These are phyloP conservation scores for Lactarius indigo DNA, from an alignment of 768 basidiomycete genomes.

Conservation along the genomic window DNA sequence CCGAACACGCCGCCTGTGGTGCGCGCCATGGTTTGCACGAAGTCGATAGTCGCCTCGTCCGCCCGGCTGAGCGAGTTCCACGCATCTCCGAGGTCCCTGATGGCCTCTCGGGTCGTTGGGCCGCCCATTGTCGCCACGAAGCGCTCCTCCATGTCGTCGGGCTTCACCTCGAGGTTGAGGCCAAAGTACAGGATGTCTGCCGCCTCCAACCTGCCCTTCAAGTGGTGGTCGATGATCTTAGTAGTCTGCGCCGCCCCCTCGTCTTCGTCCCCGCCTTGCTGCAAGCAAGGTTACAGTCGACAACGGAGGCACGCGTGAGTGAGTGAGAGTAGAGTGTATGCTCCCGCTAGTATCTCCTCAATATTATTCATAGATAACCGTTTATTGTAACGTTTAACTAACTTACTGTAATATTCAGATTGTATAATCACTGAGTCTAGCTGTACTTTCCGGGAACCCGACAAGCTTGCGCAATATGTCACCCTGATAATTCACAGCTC, in stretches of 20 bases:
- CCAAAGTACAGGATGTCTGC: neutral
- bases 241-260: conserved; percentile 6
- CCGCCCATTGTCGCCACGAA: neutral
- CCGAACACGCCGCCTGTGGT: neutral
- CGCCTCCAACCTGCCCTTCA: conserved; percentile 3
- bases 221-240: conserved; percentile 3
- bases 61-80: conserved; percentile 14
- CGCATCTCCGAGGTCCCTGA: neutral
- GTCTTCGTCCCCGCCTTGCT: neutral
- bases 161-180: neutral
- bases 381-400: too few species aligned
- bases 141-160: conserved; percentile 7
- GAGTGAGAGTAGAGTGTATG: too few species aligned
- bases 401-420: too few species aligned
- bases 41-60: neutral
- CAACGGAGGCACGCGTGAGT: too few species aligned
- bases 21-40: neutral
- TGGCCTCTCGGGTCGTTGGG: neutral
- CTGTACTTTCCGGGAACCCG: too few species aligned
- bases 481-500: too few species aligned
- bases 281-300: too few species aligned
- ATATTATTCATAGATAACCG: too few species aligned
- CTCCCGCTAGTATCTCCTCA: too few species aligned
- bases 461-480: too few species aligned
- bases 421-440: too few species aligned